Evolutionary conservation across 495 filamentous ascomycete species (phyloP), one percentile per base, ranked within the genome.

Genomic region (Lasiosphaeris hirsuta): DNA sequence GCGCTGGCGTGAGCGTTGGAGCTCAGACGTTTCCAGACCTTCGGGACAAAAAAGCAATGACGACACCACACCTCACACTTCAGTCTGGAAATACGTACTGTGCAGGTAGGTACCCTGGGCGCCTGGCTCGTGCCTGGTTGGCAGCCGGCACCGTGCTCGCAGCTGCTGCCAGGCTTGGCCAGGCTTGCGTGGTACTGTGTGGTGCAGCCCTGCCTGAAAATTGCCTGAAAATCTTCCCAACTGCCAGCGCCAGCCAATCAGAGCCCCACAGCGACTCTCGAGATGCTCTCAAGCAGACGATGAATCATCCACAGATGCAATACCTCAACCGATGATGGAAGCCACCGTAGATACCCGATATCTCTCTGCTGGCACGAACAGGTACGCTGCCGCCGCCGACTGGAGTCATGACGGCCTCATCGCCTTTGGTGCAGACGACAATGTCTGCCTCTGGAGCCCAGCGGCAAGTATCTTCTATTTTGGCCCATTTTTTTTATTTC

Each of bases 361-460:
- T 63, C 84, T 96, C 34, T 88, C 91, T 33, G 86, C 86, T 54
- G 94, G 94, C 54, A 92, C 90, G 38, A 97, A 97, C 73, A 80
- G 93, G 58, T 90, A 97, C 61, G 87, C 94, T 23, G 85, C 85
- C 13, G 90, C 89, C 10, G 91, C 94, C 11, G 94, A 97, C 73
- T 98, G 94, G 94, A 83, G 91, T 66, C 65, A 76, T 7, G 73
- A 84, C 37, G 85, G 87, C 10, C 72, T 92, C 52, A 79, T 97
- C 38, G 95, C 93, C 43, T 98, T 89, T 73, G 94, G 94, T 38
- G 88, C 92, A 30, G 90, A 91, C 73, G 83, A 83, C 56, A 94
- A 93, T 74, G 78, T 97, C 57, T 94, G 92, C 34, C 66, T 97
- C 50, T 97, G 94, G 94, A 77, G 86, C 64, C 90, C 94, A 45